phyloP scores from a whole-genome alignment of 2,329 filamentous ascomycete species.

The Phoma sp. region DNA sequence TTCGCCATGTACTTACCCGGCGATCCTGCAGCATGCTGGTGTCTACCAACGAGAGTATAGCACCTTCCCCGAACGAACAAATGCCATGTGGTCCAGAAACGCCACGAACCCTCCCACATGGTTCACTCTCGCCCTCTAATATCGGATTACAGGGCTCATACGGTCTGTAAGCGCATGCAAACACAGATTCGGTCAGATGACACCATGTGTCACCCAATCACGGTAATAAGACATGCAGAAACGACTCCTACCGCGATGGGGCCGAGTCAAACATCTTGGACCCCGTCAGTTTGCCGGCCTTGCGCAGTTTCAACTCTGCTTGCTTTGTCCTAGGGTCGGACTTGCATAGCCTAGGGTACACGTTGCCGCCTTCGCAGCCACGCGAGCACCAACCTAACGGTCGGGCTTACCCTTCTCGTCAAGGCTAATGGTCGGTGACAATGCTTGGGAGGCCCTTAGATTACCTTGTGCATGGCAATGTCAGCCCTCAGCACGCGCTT shows the following conservation, averaged over 20 bases:
- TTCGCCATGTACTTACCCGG: background rate
- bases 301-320: background rate
- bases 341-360: background rate
- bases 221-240: constrained; percentile 14
- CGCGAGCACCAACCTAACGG: constrained; percentile 12
- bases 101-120: constrained; percentile 5
- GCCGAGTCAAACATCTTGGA: constrained; percentile 6
- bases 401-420: constrained; percentile 1
- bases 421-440: background rate
- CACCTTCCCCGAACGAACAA: background rate
- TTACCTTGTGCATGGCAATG: constrained; percentile 2
- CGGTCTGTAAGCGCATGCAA: constrained; percentile 7
- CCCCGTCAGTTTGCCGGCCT: constrained; percentile 4
- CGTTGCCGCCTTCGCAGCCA: constrained; percentile 10
- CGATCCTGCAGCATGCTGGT: constrained; percentile 1
- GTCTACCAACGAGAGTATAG: background rate
- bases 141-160: constrained; percentile 5
- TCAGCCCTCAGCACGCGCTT: constrained; percentile 14
- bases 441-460: background rate
- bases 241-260: background rate
- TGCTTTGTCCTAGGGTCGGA: background rate
- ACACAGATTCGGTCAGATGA: constrained; percentile 20
- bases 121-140: background rate
- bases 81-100: constrained; percentile 12
- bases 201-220: constrained; percentile 15